phyloP scores from a whole-genome alignment of 2,329 filamentous ascomycete species.

The Aspergillus costaricaensis region DNA sequence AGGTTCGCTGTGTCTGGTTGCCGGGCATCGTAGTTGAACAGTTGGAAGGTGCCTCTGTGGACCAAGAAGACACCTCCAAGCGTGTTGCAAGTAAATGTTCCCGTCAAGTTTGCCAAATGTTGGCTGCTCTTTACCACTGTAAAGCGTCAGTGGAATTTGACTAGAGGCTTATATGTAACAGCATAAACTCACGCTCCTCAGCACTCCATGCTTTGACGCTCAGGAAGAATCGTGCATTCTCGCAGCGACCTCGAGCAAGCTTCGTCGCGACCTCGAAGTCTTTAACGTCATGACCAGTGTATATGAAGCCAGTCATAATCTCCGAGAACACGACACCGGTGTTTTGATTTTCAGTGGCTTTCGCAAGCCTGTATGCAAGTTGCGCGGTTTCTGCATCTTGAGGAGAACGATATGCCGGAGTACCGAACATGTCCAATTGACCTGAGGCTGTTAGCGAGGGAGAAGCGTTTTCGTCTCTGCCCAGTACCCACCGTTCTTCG shows the following conservation, averaged over 20 bases:
- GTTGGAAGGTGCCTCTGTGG: constrained; percentile 1
- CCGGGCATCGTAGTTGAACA: constrained; percentile 5
- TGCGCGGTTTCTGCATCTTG: background rate
- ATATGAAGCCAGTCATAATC: constrained; percentile 3
- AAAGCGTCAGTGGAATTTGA: background rate
- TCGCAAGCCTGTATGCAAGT: background rate
- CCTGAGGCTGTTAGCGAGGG: background rate
- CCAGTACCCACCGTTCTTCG: constrained; percentile 12
- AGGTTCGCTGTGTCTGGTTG: constrained; percentile 6
- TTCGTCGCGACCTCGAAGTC: constrained; percentile 2
- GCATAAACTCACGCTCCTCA: constrained; percentile 1
- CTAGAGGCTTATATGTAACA: background rate
- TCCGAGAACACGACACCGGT: constrained; percentile 3
- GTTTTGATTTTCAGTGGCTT: constrained; percentile 7
- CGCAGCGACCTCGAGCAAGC: constrained; percentile 2
- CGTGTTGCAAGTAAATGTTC: constrained; percentile 1
- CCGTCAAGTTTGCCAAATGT: constrained; percentile 3
- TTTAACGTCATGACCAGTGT: background rate
- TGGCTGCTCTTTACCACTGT: background rate
- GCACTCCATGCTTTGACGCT: constrained; percentile 5
- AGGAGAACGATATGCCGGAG: background rate
- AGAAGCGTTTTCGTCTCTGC: background rate
- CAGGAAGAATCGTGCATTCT: constrained; percentile 5
- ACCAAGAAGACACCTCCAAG: background rate
- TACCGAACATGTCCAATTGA: constrained; percentile 9